phyloP scores from a whole-genome alignment of 2,329 filamentous ascomycete species.

The Microthyrium microscopicum region DNA sequence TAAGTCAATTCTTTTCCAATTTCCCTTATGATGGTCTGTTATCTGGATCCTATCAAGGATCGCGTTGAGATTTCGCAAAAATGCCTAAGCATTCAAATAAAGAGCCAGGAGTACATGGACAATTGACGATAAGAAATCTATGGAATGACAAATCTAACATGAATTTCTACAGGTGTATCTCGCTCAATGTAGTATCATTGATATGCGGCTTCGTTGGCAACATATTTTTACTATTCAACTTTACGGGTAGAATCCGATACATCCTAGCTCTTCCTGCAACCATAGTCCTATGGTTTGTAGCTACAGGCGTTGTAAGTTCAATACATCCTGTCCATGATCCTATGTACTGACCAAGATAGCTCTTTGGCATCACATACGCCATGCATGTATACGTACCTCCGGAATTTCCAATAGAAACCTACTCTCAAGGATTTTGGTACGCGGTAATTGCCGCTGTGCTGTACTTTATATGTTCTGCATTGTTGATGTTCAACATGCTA shows the following conservation, averaged over 20 bases:
- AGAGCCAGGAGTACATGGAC: no score
- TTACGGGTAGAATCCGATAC: constrained; percentile 65
- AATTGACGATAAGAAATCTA: no score
- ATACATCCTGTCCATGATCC: neutral
- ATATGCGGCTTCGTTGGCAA: constrained; percentile 64
- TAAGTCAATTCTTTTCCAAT: constrained; percentile 23
- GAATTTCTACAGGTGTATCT: constrained; percentile 58
- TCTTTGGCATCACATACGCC: constrained; percentile 48
- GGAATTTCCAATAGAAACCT: constrained; percentile 30
- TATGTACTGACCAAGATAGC: constrained; percentile 19
- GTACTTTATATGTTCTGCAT: constrained; percentile 61
- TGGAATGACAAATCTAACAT: no score
- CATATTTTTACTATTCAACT: constrained; percentile 69
- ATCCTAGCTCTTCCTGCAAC: constrained; percentile 68
- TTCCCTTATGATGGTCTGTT: no score
- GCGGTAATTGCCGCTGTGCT: constrained; percentile 63
- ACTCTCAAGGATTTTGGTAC: constrained; percentile 79
- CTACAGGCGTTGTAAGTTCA: constrained; percentile 38
- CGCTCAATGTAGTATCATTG: constrained; percentile 63
- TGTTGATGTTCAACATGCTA: constrained; percentile 64
- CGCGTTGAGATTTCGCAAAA: no score
- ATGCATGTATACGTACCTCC: constrained; percentile 45
- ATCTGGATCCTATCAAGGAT: no score
- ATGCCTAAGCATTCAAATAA: no score
- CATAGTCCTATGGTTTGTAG: constrained; percentile 60